Conservation (phyloP, 805 yeast species). For the Osmozyma mogii region DNA sequence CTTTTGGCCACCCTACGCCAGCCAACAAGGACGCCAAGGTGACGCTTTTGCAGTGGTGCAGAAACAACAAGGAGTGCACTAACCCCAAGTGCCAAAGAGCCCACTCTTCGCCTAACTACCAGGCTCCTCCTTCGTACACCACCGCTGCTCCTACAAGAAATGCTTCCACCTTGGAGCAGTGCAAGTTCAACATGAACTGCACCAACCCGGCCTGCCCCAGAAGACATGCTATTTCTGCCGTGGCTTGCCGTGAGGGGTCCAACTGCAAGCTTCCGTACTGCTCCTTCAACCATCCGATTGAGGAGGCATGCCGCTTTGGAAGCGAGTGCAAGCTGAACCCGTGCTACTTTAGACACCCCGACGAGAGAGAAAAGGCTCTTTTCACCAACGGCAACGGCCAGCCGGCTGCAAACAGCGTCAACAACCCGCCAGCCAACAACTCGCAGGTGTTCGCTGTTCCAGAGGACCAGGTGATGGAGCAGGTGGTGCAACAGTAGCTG, state of each 20-base stretch:
- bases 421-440: constrained; percentile 39
- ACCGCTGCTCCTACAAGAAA: too few species aligned
- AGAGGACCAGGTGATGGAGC: constrained; percentile 65
- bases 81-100: constrained; percentile 62
- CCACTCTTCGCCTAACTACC: constrained; percentile 67
- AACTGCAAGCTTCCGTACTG: constrained; percentile 76
- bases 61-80: constrained; percentile 55
- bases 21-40: constrained; percentile 70
- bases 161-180: constrained; percentile 64
- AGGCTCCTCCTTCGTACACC: constrained; percentile 18
- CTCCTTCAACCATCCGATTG: constrained; percentile 72
- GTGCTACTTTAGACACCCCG: constrained; percentile 77
- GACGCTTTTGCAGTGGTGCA: constrained; percentile 66
- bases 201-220: constrained; percentile 71
- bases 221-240: constrained; percentile 72
- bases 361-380: constrained; percentile 43
- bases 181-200: constrained; percentile 73
- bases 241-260: constrained; percentile 76
- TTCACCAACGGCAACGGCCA: constrained; percentile 13
- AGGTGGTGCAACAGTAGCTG: constrained; percentile 50
- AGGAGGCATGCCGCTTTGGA: constrained; percentile 76
- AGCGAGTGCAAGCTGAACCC: constrained; percentile 60
- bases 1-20: constrained; percentile 89
- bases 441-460: constrained; percentile 72
- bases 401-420: too few species aligned